These are phyloP conservation scores for Lolium perenne DNA, from an alignment of 176 grass and related monocot species.

Conservation along the genomic window DNA sequence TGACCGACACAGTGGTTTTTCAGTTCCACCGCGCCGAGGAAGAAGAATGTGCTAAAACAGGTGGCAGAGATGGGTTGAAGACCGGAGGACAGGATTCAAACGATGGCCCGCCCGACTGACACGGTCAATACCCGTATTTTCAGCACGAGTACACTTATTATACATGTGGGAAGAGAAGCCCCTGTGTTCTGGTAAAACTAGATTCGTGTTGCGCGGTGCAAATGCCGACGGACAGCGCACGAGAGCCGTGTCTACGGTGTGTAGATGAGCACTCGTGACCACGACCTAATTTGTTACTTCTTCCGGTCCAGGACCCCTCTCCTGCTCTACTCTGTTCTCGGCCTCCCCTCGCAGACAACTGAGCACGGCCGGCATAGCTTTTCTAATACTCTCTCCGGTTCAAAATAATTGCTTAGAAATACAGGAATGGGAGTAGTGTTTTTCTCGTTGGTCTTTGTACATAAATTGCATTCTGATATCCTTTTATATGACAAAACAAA, in stretches of 20 bases:
- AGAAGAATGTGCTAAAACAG: constrained; percentile 5
- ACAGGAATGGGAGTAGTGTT: no score
- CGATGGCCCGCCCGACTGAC: constrained; percentile 29
- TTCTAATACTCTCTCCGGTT: neutral
- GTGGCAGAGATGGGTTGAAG: constrained; percentile 16
- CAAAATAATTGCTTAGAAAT: no score
- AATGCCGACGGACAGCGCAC: constrained; percentile 35
- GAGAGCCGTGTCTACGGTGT: neutral
- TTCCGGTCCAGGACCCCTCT: no score
- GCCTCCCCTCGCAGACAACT: neutral
- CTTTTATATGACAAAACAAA: no score
- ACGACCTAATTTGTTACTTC: constrained; percentile 30
- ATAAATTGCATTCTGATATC: no score
- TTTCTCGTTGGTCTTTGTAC: no score
- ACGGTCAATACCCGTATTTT: constrained; percentile 41
- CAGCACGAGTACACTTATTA: constrained; percentile 28
- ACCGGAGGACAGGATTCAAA: neutral
- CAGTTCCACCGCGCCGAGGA: constrained; percentile 2
- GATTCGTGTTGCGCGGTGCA: neutral
- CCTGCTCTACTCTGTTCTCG: no score
- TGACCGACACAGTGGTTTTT: neutral
- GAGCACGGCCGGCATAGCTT: constrained; percentile 18
- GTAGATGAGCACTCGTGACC: constrained; percentile 39
- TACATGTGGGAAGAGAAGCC: neutral
- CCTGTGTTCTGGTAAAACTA: neutral